phyloP scores from a whole-genome alignment of 306 rosid species.

The Ormosia semicastrata region DNA sequence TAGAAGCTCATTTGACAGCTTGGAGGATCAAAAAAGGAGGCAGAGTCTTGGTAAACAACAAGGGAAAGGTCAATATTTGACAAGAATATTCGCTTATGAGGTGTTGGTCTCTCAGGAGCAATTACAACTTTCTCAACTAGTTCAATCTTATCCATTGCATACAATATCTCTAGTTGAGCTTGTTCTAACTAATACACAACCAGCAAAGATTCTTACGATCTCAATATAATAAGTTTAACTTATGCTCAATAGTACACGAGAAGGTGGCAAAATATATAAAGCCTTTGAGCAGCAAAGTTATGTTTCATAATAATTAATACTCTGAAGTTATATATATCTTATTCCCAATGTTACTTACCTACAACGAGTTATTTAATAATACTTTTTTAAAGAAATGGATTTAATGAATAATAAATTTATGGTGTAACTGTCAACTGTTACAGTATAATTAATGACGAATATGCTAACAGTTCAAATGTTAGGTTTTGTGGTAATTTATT shows the following conservation, averaged over 20 bases:
- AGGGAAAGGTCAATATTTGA: conserved; percentile 58
- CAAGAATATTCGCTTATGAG: conserved; percentile 36
- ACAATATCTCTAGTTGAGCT: background rate
- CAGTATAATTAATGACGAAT: background rate
- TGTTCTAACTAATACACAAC: background rate
- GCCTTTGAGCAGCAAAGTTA: background rate
- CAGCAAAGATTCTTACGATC: background rate
- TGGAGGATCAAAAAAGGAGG: conserved; percentile 55
- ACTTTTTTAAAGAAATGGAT: background rate
- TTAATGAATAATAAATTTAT: background rate
- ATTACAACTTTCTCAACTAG: conserved; percentile 48
- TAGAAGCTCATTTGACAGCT: conserved; percentile 28
- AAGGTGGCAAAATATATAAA: background rate
- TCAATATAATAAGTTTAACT: background rate
- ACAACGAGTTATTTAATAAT: background rate
- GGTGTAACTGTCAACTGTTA: background rate
- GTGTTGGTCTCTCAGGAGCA: conserved; percentile 34
- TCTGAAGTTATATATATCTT: background rate
- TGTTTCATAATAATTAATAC: background rate
- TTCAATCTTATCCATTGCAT: conserved; percentile 32
- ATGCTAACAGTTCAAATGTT: too few relatives aligned
- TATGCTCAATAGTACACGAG: background rate
- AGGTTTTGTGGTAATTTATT: too few relatives aligned
- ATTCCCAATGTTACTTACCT: background rate
- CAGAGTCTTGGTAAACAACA: conserved; percentile 54